Evolutionary conservation across 2,329 filamentous ascomycete genomes (phyloP).

Genomic region (Aspergillus sp.): DNA sequence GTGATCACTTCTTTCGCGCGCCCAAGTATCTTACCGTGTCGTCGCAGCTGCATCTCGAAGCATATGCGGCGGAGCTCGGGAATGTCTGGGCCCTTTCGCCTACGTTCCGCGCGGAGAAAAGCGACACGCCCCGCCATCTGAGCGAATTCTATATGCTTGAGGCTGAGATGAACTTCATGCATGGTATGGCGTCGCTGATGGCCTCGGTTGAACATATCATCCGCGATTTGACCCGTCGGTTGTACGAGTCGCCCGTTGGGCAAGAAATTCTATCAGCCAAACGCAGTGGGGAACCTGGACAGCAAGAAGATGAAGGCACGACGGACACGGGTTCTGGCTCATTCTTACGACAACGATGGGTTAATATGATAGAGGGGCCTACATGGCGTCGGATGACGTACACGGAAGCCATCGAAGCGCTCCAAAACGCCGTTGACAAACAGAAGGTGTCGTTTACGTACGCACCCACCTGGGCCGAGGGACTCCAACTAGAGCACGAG

Average conservation of each 20-base stretch:
- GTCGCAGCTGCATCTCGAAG: conserved; percentile 87
- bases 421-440: conserved; percentile 51
- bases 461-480: conserved; percentile 60
- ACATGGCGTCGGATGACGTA: conserved; percentile 79
- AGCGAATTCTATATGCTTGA: conserved; percentile 99
- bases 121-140: conserved; percentile 85
- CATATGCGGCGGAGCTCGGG: conserved; percentile 76
- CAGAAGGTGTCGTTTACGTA: conserved; percentile 53
- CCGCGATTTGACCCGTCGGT: conserved; percentile 45
- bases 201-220: conserved; percentile 72
- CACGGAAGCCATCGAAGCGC: conserved; percentile 61
- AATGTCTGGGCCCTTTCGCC: conserved; percentile 92
- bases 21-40: conserved; percentile 96
- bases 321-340: conserved; percentile 23
- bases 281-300: conserved; percentile 34
- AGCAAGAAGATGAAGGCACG: conserved; percentile 20
- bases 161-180: conserved; percentile 73
- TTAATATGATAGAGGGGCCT: conserved; percentile 48
- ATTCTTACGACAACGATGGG: conserved; percentile 62
- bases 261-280: conserved; percentile 48
- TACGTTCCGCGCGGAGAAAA: conserved; percentile 86
- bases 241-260: conserved; percentile 45
- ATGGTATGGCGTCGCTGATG: conserved; percentile 64
- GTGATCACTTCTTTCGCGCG: conserved; percentile 64
- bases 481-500: conserved; percentile 87